phyloP scores from a whole-genome alignment of 140 eudicot genomes.

The Flaveria floridana region DNA sequence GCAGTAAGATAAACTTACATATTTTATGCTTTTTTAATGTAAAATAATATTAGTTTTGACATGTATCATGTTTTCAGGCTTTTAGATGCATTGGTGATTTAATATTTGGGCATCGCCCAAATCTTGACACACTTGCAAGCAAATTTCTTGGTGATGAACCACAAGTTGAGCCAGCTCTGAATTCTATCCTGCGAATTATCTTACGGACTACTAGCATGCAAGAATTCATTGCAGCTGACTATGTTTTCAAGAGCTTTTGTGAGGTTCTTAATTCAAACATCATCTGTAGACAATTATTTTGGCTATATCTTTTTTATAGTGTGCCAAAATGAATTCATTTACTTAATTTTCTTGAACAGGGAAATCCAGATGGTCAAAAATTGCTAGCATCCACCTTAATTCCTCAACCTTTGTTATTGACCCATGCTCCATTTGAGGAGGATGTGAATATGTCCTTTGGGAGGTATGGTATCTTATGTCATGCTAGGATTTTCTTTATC shows the following conservation, averaged over 20 bases:
- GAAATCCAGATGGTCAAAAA: constrained; percentile 67
- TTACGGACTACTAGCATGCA: constrained; percentile 74
- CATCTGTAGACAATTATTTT: neutral
- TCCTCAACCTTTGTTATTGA: constrained; percentile 66
- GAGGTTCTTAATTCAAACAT: constrained; percentile 51
- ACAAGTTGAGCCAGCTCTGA: constrained; percentile 66
- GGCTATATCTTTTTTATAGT: neutral
- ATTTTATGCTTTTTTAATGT: neutral
- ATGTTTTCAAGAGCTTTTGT: constrained; percentile 78
- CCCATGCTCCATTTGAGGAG: constrained; percentile 61
- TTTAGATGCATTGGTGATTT: constrained; percentile 84
- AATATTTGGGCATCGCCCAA: constrained; percentile 56
- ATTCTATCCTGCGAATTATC: constrained; percentile 71
- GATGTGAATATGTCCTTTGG: constrained; percentile 92
- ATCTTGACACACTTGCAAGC: constrained; percentile 68
- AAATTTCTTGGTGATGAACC: constrained; percentile 86
- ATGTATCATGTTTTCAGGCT: constrained; percentile 48
- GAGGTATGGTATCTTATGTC: constrained; percentile 43
- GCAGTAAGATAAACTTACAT: constrained; percentile 47
- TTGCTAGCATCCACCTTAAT: constrained; percentile 73
- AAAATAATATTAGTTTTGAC: neutral
- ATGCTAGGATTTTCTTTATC: constrained; percentile 11
- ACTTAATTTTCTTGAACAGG: constrained; percentile 42
- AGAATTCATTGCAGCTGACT: constrained; percentile 81
- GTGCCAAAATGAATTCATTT: constrained; percentile 21